Evolutionary conservation across 75 land plant species (phyloP), one percentile per base, ranked within the genome.

Genomic region (Pinus tabuliformis): DNA sequence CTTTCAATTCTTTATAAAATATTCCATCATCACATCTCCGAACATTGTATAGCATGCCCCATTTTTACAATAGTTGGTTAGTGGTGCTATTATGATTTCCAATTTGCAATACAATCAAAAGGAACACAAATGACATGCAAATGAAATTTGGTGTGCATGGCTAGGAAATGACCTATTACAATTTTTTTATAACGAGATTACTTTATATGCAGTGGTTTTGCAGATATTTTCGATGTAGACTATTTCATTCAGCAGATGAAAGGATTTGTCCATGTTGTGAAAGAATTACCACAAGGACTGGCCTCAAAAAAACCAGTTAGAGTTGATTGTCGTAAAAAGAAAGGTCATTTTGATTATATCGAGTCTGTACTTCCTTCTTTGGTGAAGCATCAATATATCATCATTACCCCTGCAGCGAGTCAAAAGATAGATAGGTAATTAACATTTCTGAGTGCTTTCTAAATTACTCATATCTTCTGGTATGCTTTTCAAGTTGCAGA

Each of bases 181-280:
- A 1, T 39, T 39, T 39, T 68, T 20, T 13, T 14, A 36, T 73
- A 39, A 22, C 17, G 57, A 26, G 12, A 36, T 56, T 78, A 57
- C 14, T 49, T 54, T 72, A 72, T 9, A 3, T 71, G 56, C 89
- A 93, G 98, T 87, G 96, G 86, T 26, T 95, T 95, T 88, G 89
- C 87, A 81, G 96, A 95, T 84, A 86, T 95, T 18, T 95, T 95
- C 83, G 96, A 95, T 86, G 94, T 88, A 5, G 96, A 95, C 36
- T 93, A 84, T 73, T 95, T 95, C 79, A 85, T 93, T 20, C 63
- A 86, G 28, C 81, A 85, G 62, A 85, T 83, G 66, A 73, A 82
- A 36, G 89, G 90, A 12, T 93, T 84, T 83, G 83, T 95, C 52
- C 70, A 81, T 56, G 80, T 95, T 71, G 83, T 84, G 39, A 93